phyloP scores from a whole-genome alignment of 2,329 filamentous ascomycete genomes.

The Aspergillus novoparasiticus region DNA sequence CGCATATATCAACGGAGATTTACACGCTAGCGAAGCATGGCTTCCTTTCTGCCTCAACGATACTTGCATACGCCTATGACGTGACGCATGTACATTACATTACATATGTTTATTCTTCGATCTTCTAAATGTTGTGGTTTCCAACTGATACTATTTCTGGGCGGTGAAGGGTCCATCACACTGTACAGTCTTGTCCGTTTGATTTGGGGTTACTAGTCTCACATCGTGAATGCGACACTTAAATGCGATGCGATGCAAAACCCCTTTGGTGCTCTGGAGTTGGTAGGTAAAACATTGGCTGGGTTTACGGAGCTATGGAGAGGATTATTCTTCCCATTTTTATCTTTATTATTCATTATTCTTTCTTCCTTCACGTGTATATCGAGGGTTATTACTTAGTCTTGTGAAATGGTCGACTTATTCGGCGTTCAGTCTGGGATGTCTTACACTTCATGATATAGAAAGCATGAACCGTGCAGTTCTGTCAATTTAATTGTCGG shows the following conservation, averaged over 20 bases:
- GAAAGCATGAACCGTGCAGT: neutral
- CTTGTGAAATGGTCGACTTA: neutral
- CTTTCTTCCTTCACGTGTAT: too few relatives aligned
- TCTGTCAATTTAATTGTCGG: neutral
- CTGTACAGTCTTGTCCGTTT: constrained; percentile 14
- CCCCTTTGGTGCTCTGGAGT: constrained; percentile 17
- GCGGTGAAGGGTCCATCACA: neutral
- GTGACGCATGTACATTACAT: constrained; percentile 38
- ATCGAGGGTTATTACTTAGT: neutral
- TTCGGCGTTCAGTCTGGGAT: neutral
- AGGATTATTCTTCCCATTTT: neutral
- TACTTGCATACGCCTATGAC: constrained; percentile 31
- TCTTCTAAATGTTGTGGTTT: constrained; percentile 5
- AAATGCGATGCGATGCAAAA: neutral
- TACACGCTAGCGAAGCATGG: neutral
- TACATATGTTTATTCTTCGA: constrained; percentile 30
- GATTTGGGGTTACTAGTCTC: constrained; percentile 6
- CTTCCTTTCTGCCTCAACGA: neutral
- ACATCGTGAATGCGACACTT: neutral
- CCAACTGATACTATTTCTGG: constrained; percentile 7
- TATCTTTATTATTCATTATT: neutral
- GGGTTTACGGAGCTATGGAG: constrained; percentile 12
- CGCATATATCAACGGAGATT: neutral
- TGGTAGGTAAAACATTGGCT: constrained; percentile 20
- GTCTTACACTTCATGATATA: neutral